phyloP scores from a whole-genome alignment of 2,329 filamentous ascomycete genomes.

The Trichoderma harzianum region DNA sequence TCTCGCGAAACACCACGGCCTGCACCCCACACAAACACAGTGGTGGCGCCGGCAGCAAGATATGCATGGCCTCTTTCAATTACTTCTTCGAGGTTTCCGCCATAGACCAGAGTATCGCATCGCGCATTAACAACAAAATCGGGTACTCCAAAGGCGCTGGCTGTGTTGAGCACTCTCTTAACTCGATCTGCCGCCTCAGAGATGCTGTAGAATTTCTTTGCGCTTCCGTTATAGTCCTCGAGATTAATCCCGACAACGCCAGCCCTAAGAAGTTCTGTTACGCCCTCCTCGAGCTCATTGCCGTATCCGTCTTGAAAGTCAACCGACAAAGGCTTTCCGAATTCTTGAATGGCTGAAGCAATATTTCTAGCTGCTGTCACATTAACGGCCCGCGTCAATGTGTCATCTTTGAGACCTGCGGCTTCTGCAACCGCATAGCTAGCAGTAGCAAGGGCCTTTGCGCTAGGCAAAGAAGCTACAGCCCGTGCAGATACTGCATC shows the following conservation, averaged over 20 bases:
- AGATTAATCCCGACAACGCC: conserved; percentile 10
- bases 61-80: conserved; percentile 1
- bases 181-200: background rate
- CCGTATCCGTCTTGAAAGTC: conserved; percentile 12
- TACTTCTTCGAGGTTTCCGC: background rate
- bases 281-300: background rate
- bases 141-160: background rate
- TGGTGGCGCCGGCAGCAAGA: conserved; percentile 7
- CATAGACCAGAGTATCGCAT: background rate
- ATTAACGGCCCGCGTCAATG: background rate
- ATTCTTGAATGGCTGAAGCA: background rate
- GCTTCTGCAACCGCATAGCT: conserved; percentile 7
- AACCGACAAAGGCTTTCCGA: conserved; percentile 1
- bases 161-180: background rate
- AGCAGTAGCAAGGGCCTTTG: conserved; percentile 6
- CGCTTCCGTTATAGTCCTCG: conserved; percentile 1
- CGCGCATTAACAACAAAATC: conserved; percentile 10
- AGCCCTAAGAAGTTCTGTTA: background rate
- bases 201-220: background rate
- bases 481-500: background rate
- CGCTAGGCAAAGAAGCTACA: background rate
- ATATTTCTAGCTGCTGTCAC: background rate
- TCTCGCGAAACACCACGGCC: background rate
- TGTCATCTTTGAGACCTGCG: background rate
- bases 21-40: conserved; percentile 8